phyloP scores from a whole-genome alignment of 257 asterid species.

The Ilex aquifolium region DNA sequence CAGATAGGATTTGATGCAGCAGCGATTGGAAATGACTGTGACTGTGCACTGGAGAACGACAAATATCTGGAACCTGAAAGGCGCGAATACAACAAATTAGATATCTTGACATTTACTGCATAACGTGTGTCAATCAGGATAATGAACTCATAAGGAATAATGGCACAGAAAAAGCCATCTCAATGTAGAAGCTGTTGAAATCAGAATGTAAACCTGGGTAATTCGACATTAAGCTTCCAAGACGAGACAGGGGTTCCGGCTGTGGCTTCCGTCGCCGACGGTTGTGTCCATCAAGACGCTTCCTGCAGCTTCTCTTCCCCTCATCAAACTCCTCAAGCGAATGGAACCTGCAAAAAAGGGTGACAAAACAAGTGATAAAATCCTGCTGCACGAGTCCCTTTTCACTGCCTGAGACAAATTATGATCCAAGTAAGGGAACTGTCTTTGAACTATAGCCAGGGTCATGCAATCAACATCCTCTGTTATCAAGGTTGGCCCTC shows the following conservation, averaged over 20 bases:
- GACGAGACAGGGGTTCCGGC: not conserved
- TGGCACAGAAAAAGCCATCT: not conserved
- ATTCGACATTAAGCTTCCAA: not conserved
- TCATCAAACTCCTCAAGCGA: slow-evolving; percentile 1
- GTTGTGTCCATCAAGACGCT: slow-evolving; percentile 2
- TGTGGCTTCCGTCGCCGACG: slow-evolving; percentile 2
- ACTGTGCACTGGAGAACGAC: not conserved
- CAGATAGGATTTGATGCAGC: not conserved
- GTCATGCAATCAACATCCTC: too few species aligned
- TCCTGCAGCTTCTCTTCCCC: slow-evolving; percentile 6
- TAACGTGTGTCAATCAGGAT: not conserved
- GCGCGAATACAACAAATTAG: not conserved
- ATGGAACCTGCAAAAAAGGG: not conserved
- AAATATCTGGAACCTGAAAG: not conserved
- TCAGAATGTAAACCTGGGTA: not conserved
- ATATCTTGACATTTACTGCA: too few species aligned
- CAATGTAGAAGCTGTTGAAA: not conserved
- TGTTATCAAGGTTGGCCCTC: too few species aligned
- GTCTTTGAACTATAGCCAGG: too few species aligned
- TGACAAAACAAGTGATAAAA: not conserved
- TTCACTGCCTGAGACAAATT: too few species aligned
- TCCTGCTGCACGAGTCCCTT: too few species aligned
- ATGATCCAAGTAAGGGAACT: too few species aligned
- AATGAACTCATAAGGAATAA: not conserved
- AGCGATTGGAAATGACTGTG: not conserved